phyloP scores from a whole-genome alignment of 140 eudicot genomes.

The Stevia rebaudiana region DNA sequence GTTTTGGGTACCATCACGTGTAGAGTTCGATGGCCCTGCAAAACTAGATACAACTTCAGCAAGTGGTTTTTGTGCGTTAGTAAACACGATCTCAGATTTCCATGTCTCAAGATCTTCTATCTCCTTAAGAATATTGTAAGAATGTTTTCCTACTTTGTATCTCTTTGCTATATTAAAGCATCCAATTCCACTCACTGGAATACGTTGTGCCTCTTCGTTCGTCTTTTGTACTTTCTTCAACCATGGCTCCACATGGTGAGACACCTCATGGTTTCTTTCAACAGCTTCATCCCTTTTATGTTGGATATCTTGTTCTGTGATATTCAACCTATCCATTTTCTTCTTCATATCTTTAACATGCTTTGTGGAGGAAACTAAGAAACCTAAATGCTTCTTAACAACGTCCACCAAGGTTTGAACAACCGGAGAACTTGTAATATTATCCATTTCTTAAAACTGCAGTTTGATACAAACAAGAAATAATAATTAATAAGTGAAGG shows the following conservation, averaged over 20 bases:
- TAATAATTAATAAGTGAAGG: not conserved
- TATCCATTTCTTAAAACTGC: not conserved
- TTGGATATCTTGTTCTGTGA: not conserved
- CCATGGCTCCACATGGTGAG: not conserved
- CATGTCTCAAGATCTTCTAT: not conserved
- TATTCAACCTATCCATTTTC: not conserved
- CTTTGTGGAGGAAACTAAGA: not conserved
- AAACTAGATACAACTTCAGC: not conserved
- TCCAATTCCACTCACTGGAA: not conserved
- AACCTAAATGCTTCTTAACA: not conserved
- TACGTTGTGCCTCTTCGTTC: not conserved
- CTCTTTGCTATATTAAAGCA: not conserved
- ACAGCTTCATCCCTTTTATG: not conserved
- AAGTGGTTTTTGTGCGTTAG: not conserved
- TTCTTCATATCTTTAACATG: not conserved
- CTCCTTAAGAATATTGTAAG: not conserved
- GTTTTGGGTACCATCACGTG: not conserved
- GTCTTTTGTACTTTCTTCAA: not conserved
- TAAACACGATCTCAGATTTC: not conserved
- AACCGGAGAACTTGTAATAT: not conserved
- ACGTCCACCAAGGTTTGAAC: not conserved
- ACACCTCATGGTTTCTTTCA: not conserved
- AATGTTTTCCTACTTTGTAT: constrained; percentile 8
- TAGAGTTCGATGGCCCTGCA: not conserved
- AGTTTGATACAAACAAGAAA: not conserved